Base-by-base conservation (phyloP, 2,329 filamentous ascomycete genomes). In the Alternaria sp. region DNA sequence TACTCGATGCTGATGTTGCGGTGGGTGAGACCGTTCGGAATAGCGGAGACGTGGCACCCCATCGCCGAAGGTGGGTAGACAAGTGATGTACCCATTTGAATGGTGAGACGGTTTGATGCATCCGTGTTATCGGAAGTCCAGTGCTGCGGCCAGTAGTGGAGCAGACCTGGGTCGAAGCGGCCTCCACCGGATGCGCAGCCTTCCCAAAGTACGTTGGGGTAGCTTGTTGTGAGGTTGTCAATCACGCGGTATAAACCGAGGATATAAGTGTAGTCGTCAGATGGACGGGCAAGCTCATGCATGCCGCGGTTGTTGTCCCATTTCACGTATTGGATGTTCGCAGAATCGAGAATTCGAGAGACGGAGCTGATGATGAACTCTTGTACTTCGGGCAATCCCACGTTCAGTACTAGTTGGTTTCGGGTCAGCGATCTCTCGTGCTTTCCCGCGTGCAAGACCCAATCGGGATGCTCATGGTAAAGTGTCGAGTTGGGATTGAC, bases 291-390 rank as follows among this genome's bases (percentile, higher is more conserved):
- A 46, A 82, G 82, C 73, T 90, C 87, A 68, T 89, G 86, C 44
- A 89, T 87, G 1, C 83, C 87, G 5, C 88, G 80, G 75, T 90
- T 90, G 74, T 89, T 88, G 64, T 90, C 88, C 88, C 88, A 90
- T 65, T 90, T 90, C 61, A 90, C 83, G 61, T 90, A 90, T 9
- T 78, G 76, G 47, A 90, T 84, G 24, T 84, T 78, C 0, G 83
- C 82, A 1, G 79, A 83, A 44, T 84, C 79, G 18, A 90, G 81
- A 7, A 90, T 80, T 4, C 80, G 76, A 2, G 86, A 82, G 4
- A 90, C 79, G 0, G 83, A 81, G 0, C 80, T 73, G 64, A 90
- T 88, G 68, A 90, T 84, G 59, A 84, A 89, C 1, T 89, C 82
- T 63, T 90, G 88, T 0, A 90, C 88, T 61, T 89, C 86, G 0